These are phyloP conservation scores for Suhomyces wounanorum DNA, from an alignment of 1,139 yeast genomes.

Conservation along the genomic window DNA sequence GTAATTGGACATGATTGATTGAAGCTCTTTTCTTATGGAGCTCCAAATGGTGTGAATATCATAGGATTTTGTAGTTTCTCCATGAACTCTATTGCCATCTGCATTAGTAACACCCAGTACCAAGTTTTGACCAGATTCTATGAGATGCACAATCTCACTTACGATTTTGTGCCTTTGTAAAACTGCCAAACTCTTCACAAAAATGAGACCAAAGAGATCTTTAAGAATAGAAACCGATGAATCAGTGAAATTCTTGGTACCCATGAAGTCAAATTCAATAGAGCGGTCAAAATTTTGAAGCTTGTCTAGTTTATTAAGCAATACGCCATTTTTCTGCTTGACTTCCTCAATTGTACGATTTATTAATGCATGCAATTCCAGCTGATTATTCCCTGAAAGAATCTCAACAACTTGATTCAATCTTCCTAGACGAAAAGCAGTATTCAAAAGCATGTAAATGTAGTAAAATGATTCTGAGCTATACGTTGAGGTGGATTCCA, in stretches of 20 bases:
- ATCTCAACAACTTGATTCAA: conserved; percentile 62
- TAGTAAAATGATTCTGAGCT: conserved; percentile 56
- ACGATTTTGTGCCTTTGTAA: conserved; percentile 73
- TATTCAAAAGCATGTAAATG: conserved; percentile 55
- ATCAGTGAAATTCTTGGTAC: conserved; percentile 39
- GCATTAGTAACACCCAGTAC: conserved; percentile 7
- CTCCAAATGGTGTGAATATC: conserved; percentile 61
- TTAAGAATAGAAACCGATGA: conserved; percentile 60
- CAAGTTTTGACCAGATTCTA: conserved; percentile 10
- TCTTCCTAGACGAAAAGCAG: conserved; percentile 63
- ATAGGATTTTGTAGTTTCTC: conserved; percentile 10
- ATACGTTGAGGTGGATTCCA: conserved; percentile 32
- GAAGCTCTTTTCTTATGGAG: conserved; percentile 58
- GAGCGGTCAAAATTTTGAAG: conserved; percentile 31
- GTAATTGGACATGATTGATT: conserved; percentile 57
- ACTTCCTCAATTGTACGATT: conserved; percentile 67
- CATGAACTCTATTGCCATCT: conserved; percentile 8
- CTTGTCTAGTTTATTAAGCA: conserved; percentile 36
- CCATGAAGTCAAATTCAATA: conserved; percentile 25
- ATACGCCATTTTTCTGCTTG: conserved; percentile 44
- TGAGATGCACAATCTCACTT: conserved; percentile 47
- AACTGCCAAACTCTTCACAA: conserved; percentile 61
- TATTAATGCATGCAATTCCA: conserved; percentile 51
- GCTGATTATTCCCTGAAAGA: conserved; percentile 47
- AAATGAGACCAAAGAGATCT: conserved; percentile 70